Conservation (phyloP, 441 rosid species). For the Pelargonium fulgidum region DNA sequence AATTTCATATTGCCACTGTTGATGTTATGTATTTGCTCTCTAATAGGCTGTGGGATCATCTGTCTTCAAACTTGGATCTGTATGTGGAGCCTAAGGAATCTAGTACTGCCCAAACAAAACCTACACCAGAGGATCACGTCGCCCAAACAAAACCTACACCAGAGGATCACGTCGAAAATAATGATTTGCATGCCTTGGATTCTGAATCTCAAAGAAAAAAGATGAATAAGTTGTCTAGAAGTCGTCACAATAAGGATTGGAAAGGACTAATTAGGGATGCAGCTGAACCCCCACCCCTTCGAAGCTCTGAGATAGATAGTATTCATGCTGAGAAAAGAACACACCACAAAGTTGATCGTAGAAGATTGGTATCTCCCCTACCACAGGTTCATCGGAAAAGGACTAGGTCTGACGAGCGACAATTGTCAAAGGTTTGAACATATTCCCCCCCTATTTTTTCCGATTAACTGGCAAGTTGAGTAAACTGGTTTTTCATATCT, state of each 20-base stretch:
- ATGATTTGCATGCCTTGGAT: slow-evolving; percentile 30
- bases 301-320: slow-evolving; percentile 48
- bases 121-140: slow-evolving; percentile 28
- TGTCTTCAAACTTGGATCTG: slow-evolving; percentile 48
- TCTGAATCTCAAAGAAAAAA: slow-evolving; percentile 41
- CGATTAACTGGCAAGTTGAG: background rate
- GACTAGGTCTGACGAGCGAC: slow-evolving; percentile 42
- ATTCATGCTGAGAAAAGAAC: slow-evolving; percentile 35
- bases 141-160: slow-evolving; percentile 22
- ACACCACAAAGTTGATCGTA: slow-evolving; percentile 30
- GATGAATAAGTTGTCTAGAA: slow-evolving; percentile 32
- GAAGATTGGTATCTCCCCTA: slow-evolving; percentile 48
- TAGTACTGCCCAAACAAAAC: background rate
- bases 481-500: background rate
- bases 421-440: slow-evolving; percentile 46
- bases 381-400: slow-evolving; percentile 46
- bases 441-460: slow-evolving; percentile 8
- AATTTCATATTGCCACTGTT: background rate
- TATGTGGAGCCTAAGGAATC: slow-evolving; percentile 44
- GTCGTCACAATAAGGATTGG: slow-evolving; percentile 60
- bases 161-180: slow-evolving; percentile 29
- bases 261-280: slow-evolving; percentile 47
- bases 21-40: slow-evolving; percentile 9
- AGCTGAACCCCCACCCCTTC: slow-evolving; percentile 54
- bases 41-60: slow-evolving; percentile 94